phyloP scores from a whole-genome alignment of 2,329 filamentous ascomycete genomes.

The Westerdykella sp. region DNA sequence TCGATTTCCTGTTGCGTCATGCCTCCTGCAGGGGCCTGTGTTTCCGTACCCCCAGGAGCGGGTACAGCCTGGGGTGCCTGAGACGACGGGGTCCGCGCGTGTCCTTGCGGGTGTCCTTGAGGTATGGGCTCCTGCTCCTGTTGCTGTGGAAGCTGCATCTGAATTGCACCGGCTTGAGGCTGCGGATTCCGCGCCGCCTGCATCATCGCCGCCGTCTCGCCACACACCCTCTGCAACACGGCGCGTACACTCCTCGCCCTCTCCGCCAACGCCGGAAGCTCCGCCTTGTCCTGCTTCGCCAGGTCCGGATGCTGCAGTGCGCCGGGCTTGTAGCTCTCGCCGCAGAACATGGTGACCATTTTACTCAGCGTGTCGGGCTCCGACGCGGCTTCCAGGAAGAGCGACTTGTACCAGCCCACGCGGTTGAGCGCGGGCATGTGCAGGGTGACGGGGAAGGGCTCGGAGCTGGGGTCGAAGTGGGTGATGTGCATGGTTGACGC shows the following conservation, averaged over 20 bases:
- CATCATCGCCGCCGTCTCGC: slow-evolving; percentile 25
- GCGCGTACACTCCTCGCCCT: slow-evolving; percentile 19
- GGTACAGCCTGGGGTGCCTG: too few species aligned
- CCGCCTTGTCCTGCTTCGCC: slow-evolving; percentile 22
- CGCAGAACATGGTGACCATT: slow-evolving; percentile 21
- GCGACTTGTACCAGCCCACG: slow-evolving; percentile 33
- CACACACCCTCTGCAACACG: slow-evolving; percentile 24
- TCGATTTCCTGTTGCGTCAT: slow-evolving; percentile 11
- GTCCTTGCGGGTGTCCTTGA: slow-evolving; percentile 1
- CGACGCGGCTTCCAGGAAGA: slow-evolving; percentile 27
- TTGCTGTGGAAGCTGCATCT: neutral
- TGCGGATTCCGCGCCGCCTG: slow-evolving; percentile 5
- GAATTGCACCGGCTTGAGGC: neutral
- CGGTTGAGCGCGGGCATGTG: slow-evolving; percentile 34
- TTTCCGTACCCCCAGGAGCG: neutral
- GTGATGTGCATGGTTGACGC: slow-evolving; percentile 17
- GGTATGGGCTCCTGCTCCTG: slow-evolving; percentile 6
- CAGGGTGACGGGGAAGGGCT: slow-evolving; percentile 7
- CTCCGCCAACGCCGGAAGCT: slow-evolving; percentile 17
- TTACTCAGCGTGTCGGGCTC: slow-evolving; percentile 25
- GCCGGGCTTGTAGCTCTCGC: slow-evolving; percentile 27
- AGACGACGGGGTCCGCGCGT: neutral
- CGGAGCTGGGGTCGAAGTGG: slow-evolving; percentile 6
- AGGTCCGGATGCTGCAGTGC: slow-evolving; percentile 29
- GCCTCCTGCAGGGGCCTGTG: neutral